Conservation (phyloP, 306 rosid species). For the Betula pendula region DNA sequence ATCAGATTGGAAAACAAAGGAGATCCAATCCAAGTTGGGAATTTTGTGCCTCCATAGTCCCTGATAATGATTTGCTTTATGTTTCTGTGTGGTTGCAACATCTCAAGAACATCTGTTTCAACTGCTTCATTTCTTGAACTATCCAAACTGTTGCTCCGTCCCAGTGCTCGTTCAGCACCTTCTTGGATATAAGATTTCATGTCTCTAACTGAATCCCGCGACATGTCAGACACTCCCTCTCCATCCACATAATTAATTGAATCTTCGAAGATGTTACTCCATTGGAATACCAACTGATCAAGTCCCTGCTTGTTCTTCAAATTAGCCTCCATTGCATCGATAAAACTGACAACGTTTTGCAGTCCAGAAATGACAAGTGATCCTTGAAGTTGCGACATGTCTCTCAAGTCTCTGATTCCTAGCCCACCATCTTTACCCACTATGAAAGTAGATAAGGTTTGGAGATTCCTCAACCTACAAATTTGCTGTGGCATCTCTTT, state of each 20-base stretch:
- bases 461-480: conserved; percentile 34
- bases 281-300: conserved; percentile 23
- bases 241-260: background rate
- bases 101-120: conserved; percentile 35
- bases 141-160: conserved; percentile 5
- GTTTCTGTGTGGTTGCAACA: conserved; percentile 37
- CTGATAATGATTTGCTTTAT: conserved; percentile 20
- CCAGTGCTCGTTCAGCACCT: background rate
- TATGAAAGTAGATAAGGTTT: conserved; percentile 25
- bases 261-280: conserved; percentile 17
- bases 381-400: conserved; percentile 30
- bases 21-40: conserved; percentile 39
- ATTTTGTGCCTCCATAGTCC: conserved; percentile 32
- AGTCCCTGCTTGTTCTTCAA: conserved; percentile 35
- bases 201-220: background rate
- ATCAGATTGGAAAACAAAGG: conserved; percentile 25
- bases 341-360: conserved; percentile 29
- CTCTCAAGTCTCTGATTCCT: conserved; percentile 26
- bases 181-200: conserved; percentile 17
- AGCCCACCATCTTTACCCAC: conserved; percentile 25
- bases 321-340: conserved; percentile 37
- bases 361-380: conserved; percentile 29
- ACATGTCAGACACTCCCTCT: conserved; percentile 8
- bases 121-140: conserved; percentile 26
- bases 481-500: conserved; percentile 36